Base-by-base conservation (phyloP, 164 flowering plant species). In the Sedum album region DNA sequence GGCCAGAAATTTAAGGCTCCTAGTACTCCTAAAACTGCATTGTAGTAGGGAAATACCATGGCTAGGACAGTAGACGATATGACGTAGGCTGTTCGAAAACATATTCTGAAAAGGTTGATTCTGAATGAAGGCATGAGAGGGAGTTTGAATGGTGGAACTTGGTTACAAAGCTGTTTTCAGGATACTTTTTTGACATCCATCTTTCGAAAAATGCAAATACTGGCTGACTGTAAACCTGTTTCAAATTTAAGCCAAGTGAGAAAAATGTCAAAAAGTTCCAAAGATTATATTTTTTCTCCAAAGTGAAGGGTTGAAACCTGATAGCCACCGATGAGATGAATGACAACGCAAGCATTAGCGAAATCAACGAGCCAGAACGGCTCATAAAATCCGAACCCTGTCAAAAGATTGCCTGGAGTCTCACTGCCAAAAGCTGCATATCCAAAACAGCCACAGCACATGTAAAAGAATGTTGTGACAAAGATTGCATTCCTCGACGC, bases 1-100 rank as follows among this genome's bases (percentile, higher is more conserved):
- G 94, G 91, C 91, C 91, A 86, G 49, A 88, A 88, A 66, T 66
- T 79, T 18, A 85, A 30, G 17, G 86, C 84, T 28, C 94, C 94
- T 46, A 88, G 30, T 17, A 88, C 69, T 33, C 88, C 94, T 76
- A 88, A 42, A 2, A 85, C 79, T 60, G 79, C 74, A 71, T 88
- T 88, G 87, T 83, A 88, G 78, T 81, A 88, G 20, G 94, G 94
- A 49, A 88, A 82, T 23, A 77, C 0, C 78, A 88, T 79, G 5
- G 93, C 89, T 20, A 88, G 53, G 5, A 60, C 82, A 13, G 86
- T 83, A 1, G 88, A 81, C 1, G 86, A 76, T 9, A 68, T 48
- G 28, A 85, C 93, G 73, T 81, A 88, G 1, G 57, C 44, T 66
- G 63, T 68, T 36, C 70, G 63, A 26, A 51, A 51, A 51, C 63